Evolutionary conservation across 2,329 filamentous ascomycete species (phyloP), one percentile per base, ranked within the genome.

Genomic region (Pestalotiopsis sp.): DNA sequence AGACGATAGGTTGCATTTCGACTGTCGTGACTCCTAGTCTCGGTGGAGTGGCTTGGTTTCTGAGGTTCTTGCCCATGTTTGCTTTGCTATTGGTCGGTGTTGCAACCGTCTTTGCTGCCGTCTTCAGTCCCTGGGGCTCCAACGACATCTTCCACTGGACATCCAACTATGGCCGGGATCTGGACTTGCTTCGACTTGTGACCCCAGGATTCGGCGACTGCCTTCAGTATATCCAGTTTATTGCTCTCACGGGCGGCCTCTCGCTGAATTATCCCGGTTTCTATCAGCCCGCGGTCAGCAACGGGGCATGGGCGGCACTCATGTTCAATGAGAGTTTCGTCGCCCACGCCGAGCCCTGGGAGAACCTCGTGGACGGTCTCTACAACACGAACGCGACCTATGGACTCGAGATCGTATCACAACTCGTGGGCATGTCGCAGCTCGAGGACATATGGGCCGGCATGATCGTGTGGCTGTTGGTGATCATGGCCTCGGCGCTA

Each of bases 201-300:
- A 99, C 96, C 0, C 96, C 96, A 4, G 96, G 96, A 0, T 98
- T 99, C 78, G 94, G 94, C 6, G 96, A 99, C 78, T 99, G 96
- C 76, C 85, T 99, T 67, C 95, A 98, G 80, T 98, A 99, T 79
- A 93, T 99, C 20, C 96, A 99, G 77, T 99, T 97, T 75, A 86
- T 96, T 67, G 91, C 93, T 25, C 83, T 99, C 69, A 96, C 94
- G 0, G 95, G 95, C n/a, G 91, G 92, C 49, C 84, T 99, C 68
- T 94, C 92, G 7, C 84, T 99, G 71, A 90, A 91, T 73, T 99
- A 98, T 76, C 96, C 96, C 0, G 96, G 96, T 12, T 99, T 93
- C 78, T 99, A 94, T 78, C 95, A 97, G 77, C 96, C 96, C 4
- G 92, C 94, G 7, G 89, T 95, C 68, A 97, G 95, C 79, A 93